Conservation (phyloP, 148 eudicot species). For the Limonium bicolor region DNA sequence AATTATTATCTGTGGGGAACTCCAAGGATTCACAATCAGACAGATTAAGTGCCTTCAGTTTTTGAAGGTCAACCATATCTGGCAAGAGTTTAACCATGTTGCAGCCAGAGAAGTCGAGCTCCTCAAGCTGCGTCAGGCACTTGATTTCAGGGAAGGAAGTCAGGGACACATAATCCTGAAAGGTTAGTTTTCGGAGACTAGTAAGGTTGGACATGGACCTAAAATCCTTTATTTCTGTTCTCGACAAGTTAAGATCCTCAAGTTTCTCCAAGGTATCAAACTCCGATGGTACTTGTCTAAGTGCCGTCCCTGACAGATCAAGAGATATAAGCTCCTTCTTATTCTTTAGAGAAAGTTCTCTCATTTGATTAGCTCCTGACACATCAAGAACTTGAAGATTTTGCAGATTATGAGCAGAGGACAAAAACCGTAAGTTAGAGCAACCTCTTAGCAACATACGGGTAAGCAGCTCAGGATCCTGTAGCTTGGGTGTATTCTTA, state of each 20-base stretch:
- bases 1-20: too few species aligned
- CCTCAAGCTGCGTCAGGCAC: neutral
- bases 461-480: neutral
- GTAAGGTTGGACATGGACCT: neutral
- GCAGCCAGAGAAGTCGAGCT: slow-evolving; percentile 1
- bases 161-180: neutral
- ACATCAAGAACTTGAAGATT: slow-evolving; percentile 7
- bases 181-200: neutral
- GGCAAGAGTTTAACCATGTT: neutral
- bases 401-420: neutral
- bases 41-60: too few species aligned
- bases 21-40: too few species aligned
- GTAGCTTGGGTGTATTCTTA: neutral
- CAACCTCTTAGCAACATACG: neutral
- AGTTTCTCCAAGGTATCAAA: neutral
- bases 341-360: too few species aligned
- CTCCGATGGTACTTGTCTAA: neutral
- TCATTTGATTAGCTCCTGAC: neutral
- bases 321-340: neutral
- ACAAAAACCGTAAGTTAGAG: neutral
- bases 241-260: slow-evolving; percentile 1
- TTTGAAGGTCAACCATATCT: too few species aligned
- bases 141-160: neutral
- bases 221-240: neutral
- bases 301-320: slow-evolving; percentile 3